Evolutionary conservation across 306 rosid genomes (phyloP).

Genomic region (Cicer pinnatifidum): DNA sequence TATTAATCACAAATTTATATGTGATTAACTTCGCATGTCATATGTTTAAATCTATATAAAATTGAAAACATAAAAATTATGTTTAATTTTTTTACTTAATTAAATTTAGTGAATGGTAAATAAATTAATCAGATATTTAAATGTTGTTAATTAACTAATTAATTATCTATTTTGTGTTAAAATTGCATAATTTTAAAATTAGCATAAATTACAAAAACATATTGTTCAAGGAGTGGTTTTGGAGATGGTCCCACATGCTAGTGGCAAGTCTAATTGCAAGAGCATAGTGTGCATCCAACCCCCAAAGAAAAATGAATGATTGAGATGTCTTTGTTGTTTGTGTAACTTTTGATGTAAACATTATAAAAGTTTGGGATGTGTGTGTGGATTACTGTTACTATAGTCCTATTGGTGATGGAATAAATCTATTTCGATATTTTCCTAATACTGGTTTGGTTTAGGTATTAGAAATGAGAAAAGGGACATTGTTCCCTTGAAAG

Average conservation of each 20-base stretch:
- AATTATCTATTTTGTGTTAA: too few relatives aligned
- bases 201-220: background rate
- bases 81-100: too few relatives aligned
- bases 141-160: too few relatives aligned
- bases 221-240: conserved; percentile 45
- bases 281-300: conserved; percentile 61
- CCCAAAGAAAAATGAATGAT: conserved; percentile 18
- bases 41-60: too few relatives aligned
- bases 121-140: too few relatives aligned
- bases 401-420: conserved; percentile 37
- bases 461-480: conserved; percentile 38
- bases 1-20: too few relatives aligned
- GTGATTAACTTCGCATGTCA: too few relatives aligned
- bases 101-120: too few relatives aligned
- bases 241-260: conserved; percentile 58
- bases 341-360: conserved; percentile 20
- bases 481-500: conserved; percentile 39
- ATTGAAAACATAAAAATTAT: too few relatives aligned
- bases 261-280: conserved; percentile 47
- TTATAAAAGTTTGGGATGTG: conserved; percentile 32
- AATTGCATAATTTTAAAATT: background rate
- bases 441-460: conserved; percentile 33
- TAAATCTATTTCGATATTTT: conserved; percentile 45
- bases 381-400: conserved; percentile 27
- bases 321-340: conserved; percentile 26